Conservation (phyloP, 805 yeast species). For the Suhomyces canberraensis region DNA sequence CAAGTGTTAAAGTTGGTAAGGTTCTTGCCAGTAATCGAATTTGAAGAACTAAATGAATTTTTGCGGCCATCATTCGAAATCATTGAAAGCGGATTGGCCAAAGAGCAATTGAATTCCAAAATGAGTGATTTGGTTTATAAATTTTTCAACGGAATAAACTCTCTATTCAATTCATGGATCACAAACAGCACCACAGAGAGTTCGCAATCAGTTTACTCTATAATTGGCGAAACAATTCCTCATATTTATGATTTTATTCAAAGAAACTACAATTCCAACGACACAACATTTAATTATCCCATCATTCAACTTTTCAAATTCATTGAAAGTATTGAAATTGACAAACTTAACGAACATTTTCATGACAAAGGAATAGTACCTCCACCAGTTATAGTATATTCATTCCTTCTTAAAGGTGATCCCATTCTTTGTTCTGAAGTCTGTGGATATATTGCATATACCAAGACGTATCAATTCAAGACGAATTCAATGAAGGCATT, state of each 20-base stretch:
- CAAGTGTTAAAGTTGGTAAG: constrained; percentile 3
- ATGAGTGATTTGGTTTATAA: background rate
- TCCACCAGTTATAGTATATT: constrained; percentile 38
- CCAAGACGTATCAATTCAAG: constrained; percentile 34
- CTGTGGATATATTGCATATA: constrained; percentile 44
- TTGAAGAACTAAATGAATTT: constrained; percentile 1
- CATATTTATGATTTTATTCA: constrained; percentile 1
- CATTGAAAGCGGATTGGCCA: background rate
- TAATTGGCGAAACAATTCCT: constrained; percentile 8
- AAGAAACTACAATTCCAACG: background rate
- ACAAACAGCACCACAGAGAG: no score
- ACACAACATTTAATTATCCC: constrained; percentile 1
- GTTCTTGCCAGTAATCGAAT: background rate
- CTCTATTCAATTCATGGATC: no score
- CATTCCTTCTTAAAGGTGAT: constrained; percentile 38
- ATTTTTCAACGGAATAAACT: no score
- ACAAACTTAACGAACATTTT: constrained; percentile 8
- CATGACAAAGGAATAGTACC: constrained; percentile 24
- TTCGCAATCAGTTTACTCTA: constrained; percentile 4
- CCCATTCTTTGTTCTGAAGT: constrained; percentile 45
- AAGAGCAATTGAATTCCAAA: background rate
- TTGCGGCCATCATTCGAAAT: constrained; percentile 4
- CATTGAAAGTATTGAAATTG: constrained; percentile 10
- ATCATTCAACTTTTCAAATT: constrained; percentile 14
- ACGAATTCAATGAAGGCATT: constrained; percentile 23